These are phyloP conservation scores for Petrea volubilis DNA, from an alignment of 257 asterid genomes.

Conservation along the genomic window DNA sequence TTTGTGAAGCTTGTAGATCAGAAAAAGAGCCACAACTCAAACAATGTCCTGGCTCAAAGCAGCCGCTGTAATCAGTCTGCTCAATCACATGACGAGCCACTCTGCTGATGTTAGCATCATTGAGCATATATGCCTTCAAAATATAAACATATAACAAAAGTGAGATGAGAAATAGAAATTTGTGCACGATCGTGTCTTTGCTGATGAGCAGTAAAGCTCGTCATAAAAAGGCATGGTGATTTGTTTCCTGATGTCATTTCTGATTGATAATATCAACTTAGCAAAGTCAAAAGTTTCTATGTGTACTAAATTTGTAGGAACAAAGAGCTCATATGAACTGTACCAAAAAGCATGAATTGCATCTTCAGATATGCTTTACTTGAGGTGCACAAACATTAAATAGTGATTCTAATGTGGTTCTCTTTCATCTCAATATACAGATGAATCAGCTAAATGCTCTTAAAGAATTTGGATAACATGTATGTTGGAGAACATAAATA, in stretches of 20 bases:
- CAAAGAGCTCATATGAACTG: neutral
- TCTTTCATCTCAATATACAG: neutral
- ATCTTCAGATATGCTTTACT: neutral
- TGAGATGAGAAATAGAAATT: slow-evolving; percentile 9
- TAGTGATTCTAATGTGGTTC: neutral
- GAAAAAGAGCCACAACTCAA: slow-evolving; percentile 56
- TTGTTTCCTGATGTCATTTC: neutral
- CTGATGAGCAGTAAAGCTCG: neutral
- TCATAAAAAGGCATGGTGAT: slow-evolving; percentile 14
- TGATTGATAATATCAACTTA: neutral
- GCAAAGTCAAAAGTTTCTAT: neutral
- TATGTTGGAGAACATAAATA: too few species aligned
- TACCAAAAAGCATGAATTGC: neutral
- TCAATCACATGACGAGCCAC: slow-evolving; percentile 45
- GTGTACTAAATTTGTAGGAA: neutral
- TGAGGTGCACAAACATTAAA: neutral
- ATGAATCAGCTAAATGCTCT: slow-evolving; percentile 6
- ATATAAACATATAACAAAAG: neutral
- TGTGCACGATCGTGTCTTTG: neutral
- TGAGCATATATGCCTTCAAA: slow-evolving; percentile 40
- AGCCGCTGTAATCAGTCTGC: slow-evolving; percentile 31
- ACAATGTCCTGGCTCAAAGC: slow-evolving; percentile 60
- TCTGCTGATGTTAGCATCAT: slow-evolving; percentile 32
- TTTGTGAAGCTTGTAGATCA: slow-evolving; percentile 60
- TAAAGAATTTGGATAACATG: too few species aligned